Percentiles rank a stretch among this genome's conserved stretches.
Evolutionary conservation across 208 protist species (phyloP).

Genomic region (Giardia muris): DNA sequence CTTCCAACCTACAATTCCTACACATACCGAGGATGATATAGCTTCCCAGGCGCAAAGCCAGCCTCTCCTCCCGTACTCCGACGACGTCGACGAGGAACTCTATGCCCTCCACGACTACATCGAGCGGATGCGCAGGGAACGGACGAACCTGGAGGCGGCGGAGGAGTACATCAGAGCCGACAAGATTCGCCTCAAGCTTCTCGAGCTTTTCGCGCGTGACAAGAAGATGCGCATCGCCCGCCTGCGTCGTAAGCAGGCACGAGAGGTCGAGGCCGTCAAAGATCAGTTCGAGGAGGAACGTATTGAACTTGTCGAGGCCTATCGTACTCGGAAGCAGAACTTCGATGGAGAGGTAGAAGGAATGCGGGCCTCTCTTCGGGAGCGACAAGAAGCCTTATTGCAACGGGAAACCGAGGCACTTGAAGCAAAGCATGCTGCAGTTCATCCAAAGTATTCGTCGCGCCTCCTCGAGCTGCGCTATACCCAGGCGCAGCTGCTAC

Average conservation of each 20-base stretch:
- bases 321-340: background rate
- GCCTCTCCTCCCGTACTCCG: background rate
- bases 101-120: background rate
- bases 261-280: background rate
- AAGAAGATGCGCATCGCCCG: background rate
- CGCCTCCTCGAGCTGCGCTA: background rate
- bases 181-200: background rate
- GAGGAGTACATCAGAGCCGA: background rate
- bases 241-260: background rate
- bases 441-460: background rate
- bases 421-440: background rate
- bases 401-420: background rate
- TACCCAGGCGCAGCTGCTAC: background rate
- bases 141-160: background rate
- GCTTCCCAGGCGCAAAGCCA: too few species aligned
- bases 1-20: too few species aligned
- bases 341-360: background rate
- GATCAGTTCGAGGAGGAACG: background rate
- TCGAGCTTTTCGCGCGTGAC: background rate
- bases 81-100: background rate
- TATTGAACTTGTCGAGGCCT: background rate
- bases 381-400: background rate
- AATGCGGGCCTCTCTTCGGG: background rate
- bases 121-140: background rate
- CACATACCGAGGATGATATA: too few species aligned